These are phyloP conservation scores for Pichia sp. DNA, from an alignment of 1,139 yeast genomes.

Conservation along the genomic window DNA sequence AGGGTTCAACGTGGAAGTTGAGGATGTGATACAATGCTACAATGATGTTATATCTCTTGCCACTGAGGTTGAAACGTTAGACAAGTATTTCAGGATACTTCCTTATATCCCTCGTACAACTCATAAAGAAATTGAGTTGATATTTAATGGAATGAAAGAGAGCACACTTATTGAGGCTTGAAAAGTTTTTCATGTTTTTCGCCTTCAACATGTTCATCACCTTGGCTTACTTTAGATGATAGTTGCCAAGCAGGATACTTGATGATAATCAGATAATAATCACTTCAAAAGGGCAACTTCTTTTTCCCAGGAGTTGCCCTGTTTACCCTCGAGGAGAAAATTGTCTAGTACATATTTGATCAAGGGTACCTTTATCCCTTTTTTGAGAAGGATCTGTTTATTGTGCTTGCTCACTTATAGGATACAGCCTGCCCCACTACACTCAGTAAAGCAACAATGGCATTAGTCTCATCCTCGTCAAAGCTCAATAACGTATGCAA, in stretches of 20 bases:
- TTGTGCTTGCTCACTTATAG: not conserved
- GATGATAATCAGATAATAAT: too few species aligned
- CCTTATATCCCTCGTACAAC: conserved; percentile 22
- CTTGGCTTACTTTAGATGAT: too few species aligned
- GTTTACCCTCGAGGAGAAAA: not conserved
- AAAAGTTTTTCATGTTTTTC: not conserved
- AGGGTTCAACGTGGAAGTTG: conserved; percentile 17
- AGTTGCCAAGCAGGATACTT: too few species aligned
- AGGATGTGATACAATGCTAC: conserved; percentile 25
- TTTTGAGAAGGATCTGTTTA: not conserved
- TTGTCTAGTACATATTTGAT: not conserved
- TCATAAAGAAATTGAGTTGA: conserved; percentile 16
- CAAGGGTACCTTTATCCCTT: not conserved
- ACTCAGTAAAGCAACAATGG: conserved; percentile 1
- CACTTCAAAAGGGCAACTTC: not conserved
- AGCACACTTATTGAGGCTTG: not conserved
- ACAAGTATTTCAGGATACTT: conserved; percentile 23
- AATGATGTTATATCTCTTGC: conserved; percentile 21
- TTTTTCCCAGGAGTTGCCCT: not conserved
- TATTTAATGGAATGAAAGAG: conserved; percentile 10
- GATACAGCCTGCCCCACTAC: too few species aligned
- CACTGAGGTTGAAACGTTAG: conserved; percentile 17
- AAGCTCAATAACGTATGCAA: conserved; percentile 12
- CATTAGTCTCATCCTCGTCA: conserved; percentile 3
- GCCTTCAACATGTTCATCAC: too few species aligned